phyloP scores from a whole-genome alignment of 73 alveolate genomes.

The Tetrahymena elliotti region DNA sequence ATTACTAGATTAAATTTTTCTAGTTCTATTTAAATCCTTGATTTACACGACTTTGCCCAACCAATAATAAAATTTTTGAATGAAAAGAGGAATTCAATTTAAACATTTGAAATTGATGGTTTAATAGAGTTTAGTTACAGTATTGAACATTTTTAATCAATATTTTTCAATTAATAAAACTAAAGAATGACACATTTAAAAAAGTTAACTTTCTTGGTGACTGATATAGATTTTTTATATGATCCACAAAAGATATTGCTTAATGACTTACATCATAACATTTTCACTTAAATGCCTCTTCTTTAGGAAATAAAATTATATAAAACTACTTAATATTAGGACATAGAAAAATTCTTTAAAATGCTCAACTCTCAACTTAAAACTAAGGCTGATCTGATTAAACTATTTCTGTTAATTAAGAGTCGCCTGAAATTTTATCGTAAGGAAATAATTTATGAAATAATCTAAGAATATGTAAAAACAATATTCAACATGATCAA shows the following conservation, averaged over 20 bases:
- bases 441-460: not conserved
- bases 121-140: not conserved
- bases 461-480: not conserved
- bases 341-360: not conserved
- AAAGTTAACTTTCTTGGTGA: not conserved
- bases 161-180: not conserved
- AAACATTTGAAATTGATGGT: not conserved
- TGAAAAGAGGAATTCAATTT: not conserved
- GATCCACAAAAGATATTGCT: not conserved
- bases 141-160: not conserved
- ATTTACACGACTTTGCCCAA: not conserved
- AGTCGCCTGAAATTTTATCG: not conserved
- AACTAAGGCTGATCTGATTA: not conserved
- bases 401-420: not conserved
- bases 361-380: not conserved
- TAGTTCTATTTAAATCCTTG: not conserved
- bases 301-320: not conserved
- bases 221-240: not conserved
- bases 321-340: not conserved
- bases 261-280: not conserved
- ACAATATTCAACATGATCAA: not conserved
- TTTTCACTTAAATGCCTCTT: not conserved
- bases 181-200: not conserved
- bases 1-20: not conserved
- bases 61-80: not conserved